Percentiles rank a stretch among this genome's conserved stretches.
Evolutionary conservation across 805 yeast species (phyloP).

Genomic region (Kodamaea kaohsiungensis): DNA sequence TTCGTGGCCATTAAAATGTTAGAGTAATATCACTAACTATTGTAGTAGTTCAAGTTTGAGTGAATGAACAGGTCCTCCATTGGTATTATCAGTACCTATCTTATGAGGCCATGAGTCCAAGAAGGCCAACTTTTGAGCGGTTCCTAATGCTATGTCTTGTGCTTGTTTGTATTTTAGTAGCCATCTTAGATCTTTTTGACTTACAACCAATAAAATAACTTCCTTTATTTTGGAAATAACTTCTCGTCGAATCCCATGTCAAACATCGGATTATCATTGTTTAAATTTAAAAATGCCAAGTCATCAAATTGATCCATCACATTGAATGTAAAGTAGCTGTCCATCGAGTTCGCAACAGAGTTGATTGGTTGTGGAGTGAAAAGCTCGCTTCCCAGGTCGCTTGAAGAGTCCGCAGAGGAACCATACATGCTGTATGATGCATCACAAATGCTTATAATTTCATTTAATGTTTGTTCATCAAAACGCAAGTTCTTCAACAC

Average conservation of each 20-base stretch:
- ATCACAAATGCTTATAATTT: background rate
- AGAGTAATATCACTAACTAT: too few relatives aligned
- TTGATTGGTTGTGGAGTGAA: background rate
- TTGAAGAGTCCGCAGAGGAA: background rate
- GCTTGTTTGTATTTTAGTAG: too few relatives aligned
- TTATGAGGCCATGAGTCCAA: too few relatives aligned
- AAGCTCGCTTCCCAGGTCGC: background rate
- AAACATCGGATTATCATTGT: background rate
- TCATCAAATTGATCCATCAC: background rate
- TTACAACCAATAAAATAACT: too few relatives aligned
- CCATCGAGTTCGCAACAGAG: background rate
- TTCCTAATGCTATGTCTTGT: too few relatives aligned
- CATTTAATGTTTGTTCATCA: background rate
- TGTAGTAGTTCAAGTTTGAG: too few relatives aligned
- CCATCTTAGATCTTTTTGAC: too few relatives aligned
- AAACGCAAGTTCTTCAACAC: background rate
- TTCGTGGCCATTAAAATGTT: too few relatives aligned
- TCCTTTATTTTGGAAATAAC: too few relatives aligned
- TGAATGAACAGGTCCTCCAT: too few relatives aligned
- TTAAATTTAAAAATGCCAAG: background rate
- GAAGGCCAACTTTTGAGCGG: too few relatives aligned
- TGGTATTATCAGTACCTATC: too few relatives aligned
- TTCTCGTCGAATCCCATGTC: background rate
- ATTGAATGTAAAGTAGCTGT: background rate
- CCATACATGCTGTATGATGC: background rate